A percentile compares a stretch with the other conserved stretches of the same genome.
phyloP scores from a whole-genome alignment of 768 basidiomycete genomes.

The Agaricus subrufescens region DNA sequence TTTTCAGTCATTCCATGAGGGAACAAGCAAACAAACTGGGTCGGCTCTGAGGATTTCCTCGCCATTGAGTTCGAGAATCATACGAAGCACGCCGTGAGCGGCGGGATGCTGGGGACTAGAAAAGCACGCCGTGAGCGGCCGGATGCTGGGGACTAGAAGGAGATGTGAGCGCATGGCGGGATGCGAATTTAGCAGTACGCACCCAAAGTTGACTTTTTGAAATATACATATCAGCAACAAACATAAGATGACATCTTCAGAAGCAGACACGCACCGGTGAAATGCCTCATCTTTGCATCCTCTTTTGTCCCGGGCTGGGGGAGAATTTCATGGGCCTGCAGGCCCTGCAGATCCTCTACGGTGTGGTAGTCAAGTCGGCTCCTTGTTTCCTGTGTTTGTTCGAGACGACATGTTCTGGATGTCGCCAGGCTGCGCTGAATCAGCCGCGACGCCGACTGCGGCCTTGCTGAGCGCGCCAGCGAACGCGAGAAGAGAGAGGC shows the following conservation, averaged over 20 bases:
- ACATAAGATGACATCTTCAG: background rate
- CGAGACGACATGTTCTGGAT: slow-evolving; percentile 24
- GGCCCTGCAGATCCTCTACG: slow-evolving; percentile 81
- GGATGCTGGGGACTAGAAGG: slow-evolving; percentile 86
- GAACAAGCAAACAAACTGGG: slow-evolving; percentile 46
- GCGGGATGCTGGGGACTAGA: too few species aligned
- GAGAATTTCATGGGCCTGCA: slow-evolving; percentile 77
- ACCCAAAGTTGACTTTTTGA: slow-evolving; percentile 85
- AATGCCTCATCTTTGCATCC: slow-evolving; percentile 86
- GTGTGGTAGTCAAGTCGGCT: slow-evolving; percentile 62
- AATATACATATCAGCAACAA: background rate
- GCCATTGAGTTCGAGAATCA: slow-evolving; percentile 97
- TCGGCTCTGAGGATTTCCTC: slow-evolving; percentile 90
- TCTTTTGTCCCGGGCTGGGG: slow-evolving; percentile 65
- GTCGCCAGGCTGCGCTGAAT: slow-evolving; percentile 33
- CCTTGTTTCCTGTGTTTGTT: slow-evolving; percentile 24
- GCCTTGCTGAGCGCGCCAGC: slow-evolving; percentile 41
- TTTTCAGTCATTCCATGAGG: background rate
- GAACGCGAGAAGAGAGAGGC: slow-evolving; percentile 64
- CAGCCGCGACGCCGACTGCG: slow-evolving; percentile 21
- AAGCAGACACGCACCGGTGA: slow-evolving; percentile 62
- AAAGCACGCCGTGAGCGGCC: slow-evolving; percentile 95
- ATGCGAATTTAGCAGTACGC: slow-evolving; percentile 30
- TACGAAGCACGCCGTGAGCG: slow-evolving; percentile 95
- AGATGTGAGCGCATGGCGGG: background rate